A percentile compares a stretch with the other conserved stretches of the same genome.
phyloP scores from a whole-genome alignment of 148 eudicot species.

The Chenopodium album region DNA sequence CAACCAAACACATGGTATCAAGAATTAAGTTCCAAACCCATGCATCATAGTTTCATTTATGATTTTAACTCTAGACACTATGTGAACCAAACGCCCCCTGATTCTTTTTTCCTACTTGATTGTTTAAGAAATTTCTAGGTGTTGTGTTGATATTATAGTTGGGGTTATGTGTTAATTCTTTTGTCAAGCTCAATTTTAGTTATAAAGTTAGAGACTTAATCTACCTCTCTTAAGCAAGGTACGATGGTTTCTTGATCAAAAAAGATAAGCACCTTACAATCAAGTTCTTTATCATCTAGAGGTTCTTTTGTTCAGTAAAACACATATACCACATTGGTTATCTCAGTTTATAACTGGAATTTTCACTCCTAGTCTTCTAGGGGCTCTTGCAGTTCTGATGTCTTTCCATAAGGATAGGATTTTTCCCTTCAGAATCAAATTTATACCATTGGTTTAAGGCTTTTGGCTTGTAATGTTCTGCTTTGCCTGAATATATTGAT shows the following conservation, averaged over 20 bases:
- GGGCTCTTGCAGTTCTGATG: not conserved
- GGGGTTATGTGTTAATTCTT: too few relatives aligned
- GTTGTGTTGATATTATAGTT: too few relatives aligned
- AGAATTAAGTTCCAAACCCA: too few relatives aligned
- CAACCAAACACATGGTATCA: too few relatives aligned
- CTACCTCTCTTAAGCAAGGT: not conserved
- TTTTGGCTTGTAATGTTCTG: not conserved
- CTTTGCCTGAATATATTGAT: not conserved
- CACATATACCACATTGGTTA: not conserved
- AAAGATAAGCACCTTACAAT: not conserved
- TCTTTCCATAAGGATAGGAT: not conserved
- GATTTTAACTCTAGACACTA: too few relatives aligned
- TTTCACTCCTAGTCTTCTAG: not conserved
- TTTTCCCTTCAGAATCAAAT: not conserved
- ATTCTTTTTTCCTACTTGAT: too few relatives aligned
- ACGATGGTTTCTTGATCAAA: not conserved
- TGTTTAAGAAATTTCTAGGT: too few relatives aligned
- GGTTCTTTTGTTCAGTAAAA: not conserved
- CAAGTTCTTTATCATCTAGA: not conserved
- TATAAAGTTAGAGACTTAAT: not conserved
- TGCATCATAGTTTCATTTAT: too few relatives aligned
- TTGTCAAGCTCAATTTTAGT: not conserved
- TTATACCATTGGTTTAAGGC: not conserved
- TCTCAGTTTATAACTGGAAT: not conserved
- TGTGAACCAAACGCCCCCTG: too few relatives aligned